A percentile compares a stretch with the other conserved stretches of the same genome.
These are phyloP conservation scores for Suhomyces emberorum DNA, from an alignment of 805 yeast species.

Conservation along the genomic window DNA sequence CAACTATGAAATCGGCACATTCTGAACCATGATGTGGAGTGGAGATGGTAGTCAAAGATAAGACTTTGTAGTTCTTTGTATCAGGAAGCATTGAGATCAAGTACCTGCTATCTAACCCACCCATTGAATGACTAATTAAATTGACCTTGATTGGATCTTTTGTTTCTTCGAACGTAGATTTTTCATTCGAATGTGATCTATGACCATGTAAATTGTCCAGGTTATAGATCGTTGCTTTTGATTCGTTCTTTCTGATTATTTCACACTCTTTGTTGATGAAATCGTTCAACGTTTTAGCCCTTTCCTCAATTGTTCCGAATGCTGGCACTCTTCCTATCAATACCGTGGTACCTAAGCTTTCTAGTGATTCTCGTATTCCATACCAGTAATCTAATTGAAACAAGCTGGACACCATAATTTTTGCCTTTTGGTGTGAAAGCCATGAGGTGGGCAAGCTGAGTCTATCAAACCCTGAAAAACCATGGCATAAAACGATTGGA, in stretches of 20 bases:
- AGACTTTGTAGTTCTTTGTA: constrained; percentile 52
- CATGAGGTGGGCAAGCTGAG: constrained; percentile 16
- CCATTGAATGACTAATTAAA: constrained; percentile 89
- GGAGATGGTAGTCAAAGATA: constrained; percentile 76
- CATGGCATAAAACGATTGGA: constrained; percentile 84
- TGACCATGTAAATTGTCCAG: constrained; percentile 13
- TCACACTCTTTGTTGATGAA: constrained; percentile 41
- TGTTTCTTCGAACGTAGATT: constrained; percentile 9
- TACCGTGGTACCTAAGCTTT: constrained; percentile 61
- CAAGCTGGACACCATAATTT: constrained; percentile 9
- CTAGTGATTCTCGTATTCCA: constrained; percentile 66
- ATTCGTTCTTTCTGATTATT: constrained; percentile 11
- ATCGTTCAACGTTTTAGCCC: constrained; percentile 58
- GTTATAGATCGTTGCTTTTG: constrained; percentile 3
- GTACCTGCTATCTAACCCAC: constrained; percentile 83
- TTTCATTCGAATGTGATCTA: constrained; percentile 2
- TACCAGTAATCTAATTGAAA: constrained; percentile 70
- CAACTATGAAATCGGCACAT: constrained; percentile 67
- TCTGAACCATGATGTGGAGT: constrained; percentile 90
- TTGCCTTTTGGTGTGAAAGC: constrained; percentile 11
- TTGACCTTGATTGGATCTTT: constrained; percentile 52
- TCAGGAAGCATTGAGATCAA: constrained; percentile 53
- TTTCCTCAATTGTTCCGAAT: constrained; percentile 65
- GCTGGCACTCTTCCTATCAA: constrained; percentile 79
- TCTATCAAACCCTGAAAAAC: constrained; percentile 77